These are phyloP conservation scores for Kalanchoe fedtschenkoi DNA, from an alignment of 164 flowering plant genomes.

Conservation along the genomic window DNA sequence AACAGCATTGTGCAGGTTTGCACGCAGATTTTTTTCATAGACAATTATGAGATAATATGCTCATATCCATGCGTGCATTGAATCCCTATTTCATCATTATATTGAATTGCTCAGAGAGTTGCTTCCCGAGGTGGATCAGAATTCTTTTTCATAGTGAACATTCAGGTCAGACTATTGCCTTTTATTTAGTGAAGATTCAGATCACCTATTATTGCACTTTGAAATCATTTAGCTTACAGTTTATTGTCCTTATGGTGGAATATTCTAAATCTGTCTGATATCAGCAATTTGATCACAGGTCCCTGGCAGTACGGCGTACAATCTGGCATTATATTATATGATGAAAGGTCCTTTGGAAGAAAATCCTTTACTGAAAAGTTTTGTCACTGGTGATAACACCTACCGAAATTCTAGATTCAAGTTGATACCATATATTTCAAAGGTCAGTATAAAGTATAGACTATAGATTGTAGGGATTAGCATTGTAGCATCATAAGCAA, in stretches of 20 bases:
- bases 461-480: background rate
- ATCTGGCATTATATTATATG: conserved; percentile 64
- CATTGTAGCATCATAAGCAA: background rate
- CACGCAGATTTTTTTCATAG: background rate
- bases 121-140: conserved; percentile 71
- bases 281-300: conserved; percentile 33
- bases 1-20: conserved; percentile 75
- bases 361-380: conserved; percentile 53
- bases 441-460: conserved; percentile 46
- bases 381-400: conserved; percentile 81
- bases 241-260: no score
- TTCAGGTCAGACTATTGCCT: conserved; percentile 44
- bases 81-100: no score
- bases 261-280: no score
- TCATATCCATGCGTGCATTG: no score
- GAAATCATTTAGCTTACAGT: no score
- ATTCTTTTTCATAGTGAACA: conserved; percentile 73
- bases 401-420: conserved; percentile 85
- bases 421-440: conserved; percentile 87
- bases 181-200: background rate
- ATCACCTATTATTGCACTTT: no score
- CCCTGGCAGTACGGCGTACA: conserved; percentile 73
- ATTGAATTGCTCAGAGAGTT: conserved; percentile 48
- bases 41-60: no score
- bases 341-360: conserved; percentile 53